phyloP scores from a whole-genome alignment of 495 filamentous ascomycete species.

The Daldinia caldariorum region DNA sequence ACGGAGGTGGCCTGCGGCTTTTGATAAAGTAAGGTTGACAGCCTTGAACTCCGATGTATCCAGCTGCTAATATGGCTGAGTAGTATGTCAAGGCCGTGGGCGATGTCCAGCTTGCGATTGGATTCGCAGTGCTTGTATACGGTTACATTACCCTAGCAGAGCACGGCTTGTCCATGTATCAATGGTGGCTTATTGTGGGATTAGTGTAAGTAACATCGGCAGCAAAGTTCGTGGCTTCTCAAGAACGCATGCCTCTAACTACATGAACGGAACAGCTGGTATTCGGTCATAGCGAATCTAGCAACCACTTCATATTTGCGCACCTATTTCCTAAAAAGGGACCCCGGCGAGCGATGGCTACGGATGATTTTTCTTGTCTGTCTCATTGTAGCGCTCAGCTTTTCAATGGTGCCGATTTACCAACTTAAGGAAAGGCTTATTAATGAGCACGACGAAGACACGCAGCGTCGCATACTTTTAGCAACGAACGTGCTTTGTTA shows the following conservation, averaged over 20 bases:
- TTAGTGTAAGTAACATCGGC: slow-evolving; percentile 32
- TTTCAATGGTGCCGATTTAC: slow-evolving; percentile 42
- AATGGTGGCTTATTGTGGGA: slow-evolving; percentile 45
- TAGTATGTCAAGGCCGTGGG: slow-evolving; percentile 38
- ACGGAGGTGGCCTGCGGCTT: slow-evolving; percentile 32
- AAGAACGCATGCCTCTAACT: slow-evolving; percentile 15
- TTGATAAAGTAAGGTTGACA: slow-evolving; percentile 32
- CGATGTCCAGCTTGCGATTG: slow-evolving; percentile 41
- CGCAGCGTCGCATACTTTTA: slow-evolving; percentile 26
- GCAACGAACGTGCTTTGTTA: slow-evolving; percentile 41
- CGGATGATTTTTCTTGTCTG: slow-evolving; percentile 30
- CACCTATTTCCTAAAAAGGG: slow-evolving; percentile 30
- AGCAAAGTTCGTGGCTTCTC: neutral
- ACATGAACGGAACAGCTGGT: slow-evolving; percentile 30
- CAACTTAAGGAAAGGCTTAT: slow-evolving; percentile 38
- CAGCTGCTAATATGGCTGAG: slow-evolving; percentile 25
- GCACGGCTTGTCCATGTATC: slow-evolving; percentile 40
- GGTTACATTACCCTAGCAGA: slow-evolving; percentile 29
- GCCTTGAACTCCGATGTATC: neutral
- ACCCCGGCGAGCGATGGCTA: slow-evolving; percentile 37
- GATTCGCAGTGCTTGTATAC: slow-evolving; percentile 35
- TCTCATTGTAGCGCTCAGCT: slow-evolving; percentile 33
- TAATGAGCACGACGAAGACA: slow-evolving; percentile 35
- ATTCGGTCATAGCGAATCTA: slow-evolving; percentile 39
- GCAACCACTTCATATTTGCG: slow-evolving; percentile 39